These are phyloP conservation scores for Auriscalpium orientale DNA, from an alignment of 768 basidiomycete species.

Conservation along the genomic window DNA sequence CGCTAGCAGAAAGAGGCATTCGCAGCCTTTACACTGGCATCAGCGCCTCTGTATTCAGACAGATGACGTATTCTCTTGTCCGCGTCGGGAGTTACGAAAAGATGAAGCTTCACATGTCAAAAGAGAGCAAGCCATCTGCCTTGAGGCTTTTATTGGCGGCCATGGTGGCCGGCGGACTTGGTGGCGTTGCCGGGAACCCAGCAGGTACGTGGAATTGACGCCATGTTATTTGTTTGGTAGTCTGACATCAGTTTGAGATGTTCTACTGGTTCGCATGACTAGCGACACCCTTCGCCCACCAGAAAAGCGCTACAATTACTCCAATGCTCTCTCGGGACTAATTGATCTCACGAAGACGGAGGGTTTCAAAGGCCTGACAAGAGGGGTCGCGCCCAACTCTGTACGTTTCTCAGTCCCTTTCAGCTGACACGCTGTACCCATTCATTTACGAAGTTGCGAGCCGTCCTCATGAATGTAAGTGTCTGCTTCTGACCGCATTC, in stretches of 20 bases:
- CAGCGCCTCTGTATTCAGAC: constrained; percentile 74
- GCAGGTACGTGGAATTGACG: constrained; percentile 38
- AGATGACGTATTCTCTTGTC: constrained; percentile 89
- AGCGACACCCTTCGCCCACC: constrained; percentile 73
- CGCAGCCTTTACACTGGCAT: constrained; percentile 76
- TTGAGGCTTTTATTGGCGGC: constrained; percentile 55
- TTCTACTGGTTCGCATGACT: constrained; percentile 80
- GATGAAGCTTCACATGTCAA: constrained; percentile 51
- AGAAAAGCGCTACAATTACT: constrained; percentile 69
- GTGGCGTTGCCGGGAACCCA: constrained; percentile 82
- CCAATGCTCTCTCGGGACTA: constrained; percentile 74
- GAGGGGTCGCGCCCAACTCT: constrained; percentile 75
- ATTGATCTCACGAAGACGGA: constrained; percentile 57
- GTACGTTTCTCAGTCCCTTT: constrained; percentile 31
- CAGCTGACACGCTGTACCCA: not conserved
- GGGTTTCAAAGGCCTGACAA: constrained; percentile 56
- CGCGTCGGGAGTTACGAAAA: constrained; percentile 79
- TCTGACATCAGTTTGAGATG: constrained; percentile 34
- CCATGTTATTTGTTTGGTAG: too few species aligned
- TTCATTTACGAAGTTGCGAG: constrained; percentile 40
- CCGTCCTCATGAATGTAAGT: constrained; percentile 70
- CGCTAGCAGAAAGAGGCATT: constrained; percentile 61
- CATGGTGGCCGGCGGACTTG: constrained; percentile 68
- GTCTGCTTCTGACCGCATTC: constrained; percentile 8
- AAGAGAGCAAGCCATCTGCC: constrained; percentile 43